Percentiles rank a stretch among this genome's conserved stretches.
Conservation (phyloP, 441 rosid species). For the Aleurites moluccanus region DNA sequence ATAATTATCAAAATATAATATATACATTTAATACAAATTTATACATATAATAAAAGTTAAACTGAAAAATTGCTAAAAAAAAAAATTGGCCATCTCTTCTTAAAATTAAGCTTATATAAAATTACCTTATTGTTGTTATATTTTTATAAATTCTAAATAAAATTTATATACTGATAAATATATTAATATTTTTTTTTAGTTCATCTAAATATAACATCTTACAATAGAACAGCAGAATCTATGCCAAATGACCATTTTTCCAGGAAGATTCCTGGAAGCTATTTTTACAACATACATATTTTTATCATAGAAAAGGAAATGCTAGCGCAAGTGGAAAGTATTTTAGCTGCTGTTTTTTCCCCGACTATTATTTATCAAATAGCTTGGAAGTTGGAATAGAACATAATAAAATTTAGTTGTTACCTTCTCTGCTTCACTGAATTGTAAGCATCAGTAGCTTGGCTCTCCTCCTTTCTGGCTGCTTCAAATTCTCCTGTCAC, state of each 20-base stretch:
- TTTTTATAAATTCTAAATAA: too few species aligned
- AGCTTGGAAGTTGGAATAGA: neutral
- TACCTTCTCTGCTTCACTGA: constrained; percentile 81
- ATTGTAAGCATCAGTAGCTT: constrained; percentile 78
- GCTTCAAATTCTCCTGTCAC: constrained; percentile 85
- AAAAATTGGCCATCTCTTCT: too few species aligned
- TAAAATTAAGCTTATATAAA: too few species aligned
- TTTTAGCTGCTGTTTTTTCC: neutral
- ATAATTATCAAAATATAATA: too few species aligned
- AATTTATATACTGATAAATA: too few species aligned
- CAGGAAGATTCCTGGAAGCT: neutral
- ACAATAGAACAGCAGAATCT: neutral
- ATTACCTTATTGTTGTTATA: too few species aligned
- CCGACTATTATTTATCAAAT: neutral
- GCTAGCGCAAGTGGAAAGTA: neutral
- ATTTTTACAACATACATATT: neutral
- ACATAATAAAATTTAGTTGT: neutral
- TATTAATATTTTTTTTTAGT: too few species aligned
- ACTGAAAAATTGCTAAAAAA: too few species aligned
- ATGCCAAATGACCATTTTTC: neutral
- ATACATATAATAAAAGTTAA: too few species aligned
- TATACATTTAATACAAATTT: too few species aligned
- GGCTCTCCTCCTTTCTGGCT: constrained; percentile 90
- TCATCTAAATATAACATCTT: neutral
- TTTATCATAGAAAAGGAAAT: neutral